A percentile compares a stretch with the other conserved stretches of the same genome.
Evolutionary conservation across 768 basidiomycete genomes (phyloP).

Genomic region (Boletus sp.): DNA sequence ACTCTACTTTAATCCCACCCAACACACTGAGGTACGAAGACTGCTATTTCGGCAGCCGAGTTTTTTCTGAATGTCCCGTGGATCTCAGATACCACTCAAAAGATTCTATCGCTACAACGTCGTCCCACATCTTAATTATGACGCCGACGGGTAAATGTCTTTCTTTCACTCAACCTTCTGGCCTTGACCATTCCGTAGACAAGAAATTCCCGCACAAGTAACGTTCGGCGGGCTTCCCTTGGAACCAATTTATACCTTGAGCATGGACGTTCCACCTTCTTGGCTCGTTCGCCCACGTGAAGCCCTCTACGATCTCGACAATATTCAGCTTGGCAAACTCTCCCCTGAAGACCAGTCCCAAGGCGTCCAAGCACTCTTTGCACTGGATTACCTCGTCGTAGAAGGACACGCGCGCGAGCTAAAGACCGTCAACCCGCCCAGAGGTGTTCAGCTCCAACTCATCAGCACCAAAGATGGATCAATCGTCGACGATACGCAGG

Average conservation of each 20-base stretch:
- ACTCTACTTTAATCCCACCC: conserved; percentile 76
- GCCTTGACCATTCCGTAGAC: conserved; percentile 35
- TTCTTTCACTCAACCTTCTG: neutral
- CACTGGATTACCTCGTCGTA: conserved; percentile 86
- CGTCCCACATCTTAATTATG: conserved; percentile 54
- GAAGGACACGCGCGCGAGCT: conserved; percentile 92
- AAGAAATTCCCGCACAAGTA: conserved; percentile 56
- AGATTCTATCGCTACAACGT: conserved; percentile 88
- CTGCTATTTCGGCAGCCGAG: neutral
- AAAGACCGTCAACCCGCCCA: conserved; percentile 63
- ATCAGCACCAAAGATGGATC: conserved; percentile 41
- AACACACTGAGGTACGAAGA: conserved; percentile 60
- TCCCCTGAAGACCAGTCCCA: conserved; percentile 46
- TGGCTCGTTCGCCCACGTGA: conserved; percentile 94
- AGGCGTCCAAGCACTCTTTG: conserved; percentile 77
- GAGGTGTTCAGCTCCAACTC: conserved; percentile 90
- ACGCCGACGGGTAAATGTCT: conserved; percentile 58
- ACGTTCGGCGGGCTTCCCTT: conserved; percentile 72
- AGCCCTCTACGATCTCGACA: conserved; percentile 91
- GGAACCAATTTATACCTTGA: conserved; percentile 91
- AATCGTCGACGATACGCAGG: conserved; percentile 78
- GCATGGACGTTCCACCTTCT: conserved; percentile 84
- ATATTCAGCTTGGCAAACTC: conserved; percentile 79
- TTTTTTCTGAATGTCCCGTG: neutral
- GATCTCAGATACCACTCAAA: conserved; percentile 76